phyloP scores from a whole-genome alignment of 768 basidiomycete genomes.

The Pleurotus pulmonarius region DNA sequence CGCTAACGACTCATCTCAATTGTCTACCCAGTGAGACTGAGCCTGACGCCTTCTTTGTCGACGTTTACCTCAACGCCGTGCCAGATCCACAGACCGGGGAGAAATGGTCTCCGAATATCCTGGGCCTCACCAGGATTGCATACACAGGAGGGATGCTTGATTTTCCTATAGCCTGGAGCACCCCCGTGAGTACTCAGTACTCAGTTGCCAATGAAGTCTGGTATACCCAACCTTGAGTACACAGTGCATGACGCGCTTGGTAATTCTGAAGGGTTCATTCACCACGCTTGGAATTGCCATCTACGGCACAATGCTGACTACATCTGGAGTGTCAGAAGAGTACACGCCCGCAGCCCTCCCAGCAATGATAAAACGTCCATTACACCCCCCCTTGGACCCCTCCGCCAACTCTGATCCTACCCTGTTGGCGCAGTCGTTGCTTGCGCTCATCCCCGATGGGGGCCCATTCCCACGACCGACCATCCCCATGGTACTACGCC shows the following conservation, averaged over 20 bases:
- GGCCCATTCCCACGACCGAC: conserved; percentile 33
- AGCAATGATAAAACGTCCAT: conserved; percentile 26
- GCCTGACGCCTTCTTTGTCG: conserved; percentile 69
- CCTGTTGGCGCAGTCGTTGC: conserved; percentile 54
- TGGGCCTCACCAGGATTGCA: conserved; percentile 67
- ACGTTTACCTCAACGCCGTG: conserved; percentile 74
- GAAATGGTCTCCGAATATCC: conserved; percentile 64
- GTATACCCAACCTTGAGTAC: background rate
- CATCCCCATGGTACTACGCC: conserved; percentile 58
- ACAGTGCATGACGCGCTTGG: conserved; percentile 71
- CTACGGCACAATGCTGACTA: conserved; percentile 45
- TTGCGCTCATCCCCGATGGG: conserved; percentile 56
- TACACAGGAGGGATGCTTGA: conserved; percentile 69
- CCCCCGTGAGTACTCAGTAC: conserved; percentile 48
- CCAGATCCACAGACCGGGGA: conserved; percentile 36
- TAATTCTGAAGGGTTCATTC: conserved; percentile 80
- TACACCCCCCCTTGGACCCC: conserved; percentile 56
- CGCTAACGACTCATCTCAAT: conserved; percentile 8
- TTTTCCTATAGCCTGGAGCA: conserved; percentile 66
- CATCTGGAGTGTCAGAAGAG: conserved; percentile 24
- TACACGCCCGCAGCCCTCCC: conserved; percentile 43
- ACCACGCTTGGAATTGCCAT: conserved; percentile 61
- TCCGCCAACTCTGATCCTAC: conserved; percentile 59
- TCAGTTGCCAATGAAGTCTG: background rate
- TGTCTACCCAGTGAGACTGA: conserved; percentile 52